Evolutionary conservation across 176 grass and related monocot genomes (phyloP).

Genomic region (Aegilops umbellulata): DNA sequence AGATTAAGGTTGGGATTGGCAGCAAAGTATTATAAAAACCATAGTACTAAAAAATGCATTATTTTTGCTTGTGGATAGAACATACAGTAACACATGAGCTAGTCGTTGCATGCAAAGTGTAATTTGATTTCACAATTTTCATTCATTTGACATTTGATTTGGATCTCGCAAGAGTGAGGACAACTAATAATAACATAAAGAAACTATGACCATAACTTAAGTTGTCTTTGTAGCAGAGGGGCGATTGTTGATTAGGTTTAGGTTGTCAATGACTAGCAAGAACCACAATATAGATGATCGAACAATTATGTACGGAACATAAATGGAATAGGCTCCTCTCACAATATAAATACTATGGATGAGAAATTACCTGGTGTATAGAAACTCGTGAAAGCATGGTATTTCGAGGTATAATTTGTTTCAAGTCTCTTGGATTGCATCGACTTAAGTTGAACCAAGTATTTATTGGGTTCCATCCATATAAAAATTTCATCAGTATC

Average conservation of each 20-base stretch:
- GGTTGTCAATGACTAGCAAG: not conserved
- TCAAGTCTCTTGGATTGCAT: not conserved
- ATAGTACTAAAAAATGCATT: too few relatives aligned
- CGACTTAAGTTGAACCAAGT: not conserved
- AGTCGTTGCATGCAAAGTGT: too few relatives aligned
- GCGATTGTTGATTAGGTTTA: not conserved
- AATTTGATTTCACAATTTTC: not conserved
- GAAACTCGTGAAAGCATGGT: not conserved
- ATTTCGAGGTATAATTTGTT: fast-evolving
- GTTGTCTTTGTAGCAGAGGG: not conserved
- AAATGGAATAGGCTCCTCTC: not conserved
- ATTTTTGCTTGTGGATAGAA: too few relatives aligned
- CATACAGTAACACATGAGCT: too few relatives aligned
- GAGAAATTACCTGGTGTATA: not conserved
- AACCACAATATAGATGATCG: not conserved
- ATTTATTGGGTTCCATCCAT: not conserved
- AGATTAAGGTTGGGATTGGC: too few relatives aligned
- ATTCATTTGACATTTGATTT: not conserved
- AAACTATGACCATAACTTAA: not conserved
- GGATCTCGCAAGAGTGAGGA: not conserved
- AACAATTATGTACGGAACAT: not conserved
- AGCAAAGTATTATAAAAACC: too few relatives aligned
- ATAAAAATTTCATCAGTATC: not conserved
- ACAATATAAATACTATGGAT: not conserved
- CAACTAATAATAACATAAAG: not conserved